Percentiles rank a stretch among this genome's conserved stretches.
These are phyloP conservation scores for Fusarium papillatum DNA, from an alignment of 2,329 filamentous ascomycete genomes.

Conservation along the genomic window DNA sequence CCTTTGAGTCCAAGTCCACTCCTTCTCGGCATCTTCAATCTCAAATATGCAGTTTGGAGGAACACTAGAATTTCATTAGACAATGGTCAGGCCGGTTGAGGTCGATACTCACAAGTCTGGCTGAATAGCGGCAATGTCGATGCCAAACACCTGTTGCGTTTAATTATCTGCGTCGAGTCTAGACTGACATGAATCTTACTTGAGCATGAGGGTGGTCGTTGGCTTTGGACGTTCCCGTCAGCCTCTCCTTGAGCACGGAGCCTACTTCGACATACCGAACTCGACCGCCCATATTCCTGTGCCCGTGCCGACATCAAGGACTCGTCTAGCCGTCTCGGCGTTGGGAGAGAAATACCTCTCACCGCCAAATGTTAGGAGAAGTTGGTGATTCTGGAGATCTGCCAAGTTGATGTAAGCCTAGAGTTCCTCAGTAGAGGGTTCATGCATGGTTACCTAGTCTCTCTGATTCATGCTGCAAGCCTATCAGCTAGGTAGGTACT, in stretches of 20 bases:
- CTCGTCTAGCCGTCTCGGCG: not conserved
- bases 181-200: not conserved
- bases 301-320: not conserved
- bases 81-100: not conserved
- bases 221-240: not conserved
- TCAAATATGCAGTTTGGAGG: not conserved
- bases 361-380: not conserved
- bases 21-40: not conserved
- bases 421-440: not conserved
- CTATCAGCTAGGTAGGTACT: not conserved
- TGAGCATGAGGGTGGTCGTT: not conserved
- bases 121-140: not conserved
- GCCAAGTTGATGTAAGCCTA: not conserved
- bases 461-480: not conserved
- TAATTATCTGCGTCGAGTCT: not conserved
- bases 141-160: not conserved
- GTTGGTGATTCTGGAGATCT: not conserved
- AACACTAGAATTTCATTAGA: not conserved
- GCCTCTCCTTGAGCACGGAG: not conserved
- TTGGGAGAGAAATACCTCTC: not conserved
- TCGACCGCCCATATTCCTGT: not conserved
- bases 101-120: not conserved
- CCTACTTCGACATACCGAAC: not conserved
- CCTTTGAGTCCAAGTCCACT: conserved; percentile 23
- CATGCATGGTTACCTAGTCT: not conserved